A percentile compares a stretch with the other conserved stretches of the same genome.
Conservation (phyloP, 1,284 basidiomycete genomes). For the Flammula alnicola region DNA sequence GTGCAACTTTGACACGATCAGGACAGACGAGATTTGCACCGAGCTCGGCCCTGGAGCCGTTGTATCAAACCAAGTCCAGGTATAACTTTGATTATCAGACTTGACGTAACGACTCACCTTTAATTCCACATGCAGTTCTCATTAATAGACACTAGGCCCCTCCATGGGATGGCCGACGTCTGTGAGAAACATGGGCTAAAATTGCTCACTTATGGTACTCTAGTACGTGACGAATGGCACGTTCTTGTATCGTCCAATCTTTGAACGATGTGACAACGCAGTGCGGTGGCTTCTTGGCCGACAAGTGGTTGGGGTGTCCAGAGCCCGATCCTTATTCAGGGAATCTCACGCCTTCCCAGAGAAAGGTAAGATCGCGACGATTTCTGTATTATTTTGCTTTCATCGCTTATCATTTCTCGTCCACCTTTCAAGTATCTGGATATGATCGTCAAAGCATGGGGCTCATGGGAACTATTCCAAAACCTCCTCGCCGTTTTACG, state of each 20-base stretch:
- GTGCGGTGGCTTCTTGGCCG: constrained; percentile 84
- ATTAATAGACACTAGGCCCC: constrained; percentile 75
- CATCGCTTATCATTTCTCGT: background rate
- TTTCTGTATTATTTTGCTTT: constrained; percentile 6
- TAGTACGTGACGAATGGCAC: constrained; percentile 51
- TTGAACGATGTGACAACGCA: constrained; percentile 34
- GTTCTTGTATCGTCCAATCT: constrained; percentile 9
- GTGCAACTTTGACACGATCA: constrained; percentile 79
- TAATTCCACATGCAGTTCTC: constrained; percentile 62
- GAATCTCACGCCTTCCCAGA: constrained; percentile 73
- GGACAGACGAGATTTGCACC: constrained; percentile 80
- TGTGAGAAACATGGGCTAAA: constrained; percentile 75
- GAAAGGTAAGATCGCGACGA: constrained; percentile 60
- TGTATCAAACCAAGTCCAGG: constrained; percentile 84
- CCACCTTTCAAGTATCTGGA: constrained; percentile 74
- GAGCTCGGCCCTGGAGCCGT: constrained; percentile 67
- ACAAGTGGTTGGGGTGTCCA: constrained; percentile 69
- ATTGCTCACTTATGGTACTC: constrained; percentile 79
- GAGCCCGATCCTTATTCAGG: constrained; percentile 75
- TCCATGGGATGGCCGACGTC: constrained; percentile 77
- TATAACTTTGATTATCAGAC: constrained; percentile 29
- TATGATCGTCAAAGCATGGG: constrained; percentile 80
- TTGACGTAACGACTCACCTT: constrained; percentile 4
- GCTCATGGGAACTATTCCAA: constrained; percentile 77
- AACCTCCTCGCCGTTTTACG: constrained; percentile 61